A percentile compares a stretch with the other conserved stretches of the same genome.
Evolutionary conservation across 257 asterid species (phyloP).

Genomic region (Solanum piurae): DNA sequence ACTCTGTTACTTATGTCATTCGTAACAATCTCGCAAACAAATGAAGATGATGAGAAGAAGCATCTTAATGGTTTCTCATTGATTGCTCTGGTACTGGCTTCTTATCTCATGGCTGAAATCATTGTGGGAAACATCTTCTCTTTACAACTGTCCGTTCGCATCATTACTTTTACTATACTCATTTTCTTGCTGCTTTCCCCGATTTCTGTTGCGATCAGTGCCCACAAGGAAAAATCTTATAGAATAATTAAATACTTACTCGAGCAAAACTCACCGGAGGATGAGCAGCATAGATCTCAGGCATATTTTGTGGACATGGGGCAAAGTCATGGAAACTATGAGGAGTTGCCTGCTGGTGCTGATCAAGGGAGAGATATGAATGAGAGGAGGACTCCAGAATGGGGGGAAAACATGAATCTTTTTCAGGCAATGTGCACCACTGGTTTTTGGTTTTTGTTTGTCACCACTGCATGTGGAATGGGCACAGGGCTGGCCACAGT

Average conservation of each 20-base stretch:
- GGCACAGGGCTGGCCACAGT: slow-evolving; percentile 89
- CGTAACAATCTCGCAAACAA: slow-evolving; percentile 39
- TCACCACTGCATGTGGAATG: slow-evolving; percentile 84
- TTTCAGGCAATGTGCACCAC: slow-evolving; percentile 50
- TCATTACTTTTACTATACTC: slow-evolving; percentile 33
- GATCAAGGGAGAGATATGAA: slow-evolving; percentile 25
- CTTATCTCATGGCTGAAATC: slow-evolving; percentile 59
- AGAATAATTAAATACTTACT: slow-evolving; percentile 49
- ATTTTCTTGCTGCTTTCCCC: slow-evolving; percentile 51
- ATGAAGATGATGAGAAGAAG: slow-evolving; percentile 58
- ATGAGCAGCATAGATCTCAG: slow-evolving; percentile 14
- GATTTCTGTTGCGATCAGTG: slow-evolving; percentile 33
- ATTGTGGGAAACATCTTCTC: slow-evolving; percentile 41
- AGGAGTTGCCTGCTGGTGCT: slow-evolving; percentile 23
- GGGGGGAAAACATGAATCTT: slow-evolving; percentile 37
- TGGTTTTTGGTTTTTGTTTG: slow-evolving; percentile 73
- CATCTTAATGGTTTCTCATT: slow-evolving; percentile 56
- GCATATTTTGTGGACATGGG: slow-evolving; percentile 7
- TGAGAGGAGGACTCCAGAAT: slow-evolving; percentile 3
- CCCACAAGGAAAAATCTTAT: slow-evolving; percentile 50
- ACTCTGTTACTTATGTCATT: slow-evolving; percentile 65
- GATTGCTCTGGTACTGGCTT: slow-evolving; percentile 51
- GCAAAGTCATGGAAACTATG: slow-evolving; percentile 29
- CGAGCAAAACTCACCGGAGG: slow-evolving; percentile 50
- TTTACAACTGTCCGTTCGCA: slow-evolving; percentile 25